These are phyloP conservation scores for Kwoniella sp. DNA, from an alignment of 768 basidiomycete genomes.

Conservation along the genomic window DNA sequence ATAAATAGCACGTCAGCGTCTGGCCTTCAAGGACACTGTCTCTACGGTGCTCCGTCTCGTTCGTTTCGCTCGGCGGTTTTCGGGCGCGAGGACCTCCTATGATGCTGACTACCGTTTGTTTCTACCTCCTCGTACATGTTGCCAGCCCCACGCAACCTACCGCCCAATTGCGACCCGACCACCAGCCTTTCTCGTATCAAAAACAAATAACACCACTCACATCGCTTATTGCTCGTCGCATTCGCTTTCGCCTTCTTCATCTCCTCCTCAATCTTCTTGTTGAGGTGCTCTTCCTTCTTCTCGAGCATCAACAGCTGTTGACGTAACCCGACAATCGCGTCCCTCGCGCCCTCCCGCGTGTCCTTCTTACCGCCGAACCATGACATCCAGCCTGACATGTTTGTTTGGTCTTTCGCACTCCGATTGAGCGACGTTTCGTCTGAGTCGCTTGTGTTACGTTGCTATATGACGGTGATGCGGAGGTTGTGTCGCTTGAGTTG, in stretches of 20 bases:
- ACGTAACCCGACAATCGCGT: conserved; percentile 89
- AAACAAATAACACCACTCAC: conserved; percentile 62
- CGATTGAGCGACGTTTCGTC: background rate
- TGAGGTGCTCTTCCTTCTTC: conserved; percentile 97
- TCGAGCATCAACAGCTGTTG: conserved; percentile 95
- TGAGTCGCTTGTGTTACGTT: background rate
- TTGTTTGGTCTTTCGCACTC: conserved; percentile 12
- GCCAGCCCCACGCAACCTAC: background rate
- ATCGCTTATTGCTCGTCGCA: conserved; percentile 87
- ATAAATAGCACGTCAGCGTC: background rate
- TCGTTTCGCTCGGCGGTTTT: too few species aligned
- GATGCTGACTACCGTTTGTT: too few species aligned
- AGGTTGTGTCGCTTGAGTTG: background rate
- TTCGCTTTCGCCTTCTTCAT: conserved; percentile 86
- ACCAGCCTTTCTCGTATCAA: background rate
- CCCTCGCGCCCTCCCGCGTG: conserved; percentile 79
- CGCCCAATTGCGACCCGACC: background rate
- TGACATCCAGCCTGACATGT: conserved; percentile 69
- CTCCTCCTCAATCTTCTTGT: conserved; percentile 96
- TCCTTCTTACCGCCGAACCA: conserved; percentile 76
- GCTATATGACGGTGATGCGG: background rate
- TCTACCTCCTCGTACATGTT: too few species aligned
- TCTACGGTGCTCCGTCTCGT: too few species aligned
- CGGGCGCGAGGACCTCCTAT: too few species aligned
- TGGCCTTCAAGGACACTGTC: background rate